phyloP scores from a whole-genome alignment of 176 grass and related monocot species.

The Dendrocalamus sinicus region DNA sequence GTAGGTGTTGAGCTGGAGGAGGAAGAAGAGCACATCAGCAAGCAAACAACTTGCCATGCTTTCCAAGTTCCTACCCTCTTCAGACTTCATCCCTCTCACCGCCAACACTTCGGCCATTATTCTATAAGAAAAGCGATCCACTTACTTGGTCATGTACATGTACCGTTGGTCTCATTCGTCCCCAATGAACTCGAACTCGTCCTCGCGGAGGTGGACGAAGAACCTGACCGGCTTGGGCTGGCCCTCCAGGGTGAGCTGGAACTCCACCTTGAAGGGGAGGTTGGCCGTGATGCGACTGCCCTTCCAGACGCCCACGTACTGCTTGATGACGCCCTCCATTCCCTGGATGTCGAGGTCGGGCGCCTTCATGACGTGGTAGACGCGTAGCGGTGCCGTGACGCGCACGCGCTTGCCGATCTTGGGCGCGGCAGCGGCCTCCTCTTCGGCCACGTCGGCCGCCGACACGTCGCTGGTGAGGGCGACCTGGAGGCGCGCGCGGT shows the following conservation, averaged over 20 bases:
- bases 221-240: conserved; percentile 80
- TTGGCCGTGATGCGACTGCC: conserved; percentile 91
- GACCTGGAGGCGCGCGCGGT: conserved; percentile 61
- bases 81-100: conserved; percentile 27
- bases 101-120: conserved; percentile 40
- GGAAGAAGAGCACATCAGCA: conserved; percentile 17
- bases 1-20: conserved; percentile 37
- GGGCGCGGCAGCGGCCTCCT: conserved; percentile 70
- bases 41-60: conserved; percentile 41
- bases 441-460: conserved; percentile 52
- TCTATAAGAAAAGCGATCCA: conserved; percentile 35
- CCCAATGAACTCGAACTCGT: conserved; percentile 90
- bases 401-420: conserved; percentile 87
- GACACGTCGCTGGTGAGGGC: conserved; percentile 62
- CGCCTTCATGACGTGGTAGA: conserved; percentile 89
- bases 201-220: conserved; percentile 86
- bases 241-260: conserved; percentile 57
- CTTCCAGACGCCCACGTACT: conserved; percentile 91
- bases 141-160: conserved; percentile 37
- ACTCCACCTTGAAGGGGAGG: conserved; percentile 92
- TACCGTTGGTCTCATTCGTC: conserved; percentile 32
- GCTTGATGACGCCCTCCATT: conserved; percentile 87
- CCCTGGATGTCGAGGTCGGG: conserved; percentile 90
- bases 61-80: conserved; percentile 21
- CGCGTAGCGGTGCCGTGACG: conserved; percentile 77